Conservation (phyloP, 495 filamentous ascomycete species). For the Podospora anserina region DNA sequence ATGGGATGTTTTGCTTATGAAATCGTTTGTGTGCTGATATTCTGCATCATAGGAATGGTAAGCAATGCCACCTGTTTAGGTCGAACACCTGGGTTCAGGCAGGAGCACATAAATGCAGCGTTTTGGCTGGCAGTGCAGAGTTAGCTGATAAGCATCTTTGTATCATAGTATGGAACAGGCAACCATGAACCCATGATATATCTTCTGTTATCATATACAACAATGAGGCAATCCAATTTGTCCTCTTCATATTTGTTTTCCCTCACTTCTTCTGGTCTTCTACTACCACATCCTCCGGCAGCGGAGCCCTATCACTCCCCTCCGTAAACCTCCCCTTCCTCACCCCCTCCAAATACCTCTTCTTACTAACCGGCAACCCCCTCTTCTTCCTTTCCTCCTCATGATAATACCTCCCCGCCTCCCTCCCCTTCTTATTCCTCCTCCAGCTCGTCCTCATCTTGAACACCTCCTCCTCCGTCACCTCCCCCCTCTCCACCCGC, state of each 20-base stretch:
- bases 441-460: slow-evolving; percentile 1
- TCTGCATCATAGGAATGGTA: slow-evolving; percentile 23
- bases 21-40: neutral
- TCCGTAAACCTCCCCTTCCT: neutral
- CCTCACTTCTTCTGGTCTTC: neutral
- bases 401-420: neutral
- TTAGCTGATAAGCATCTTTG: slow-evolving; percentile 1
- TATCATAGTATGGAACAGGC: neutral
- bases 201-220: neutral
- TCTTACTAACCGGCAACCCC: neutral
- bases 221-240: neutral
- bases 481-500: slow-evolving; percentile 15
- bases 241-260: neutral
- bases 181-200: neutral
- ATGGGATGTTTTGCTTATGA: neutral
- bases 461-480: slow-evolving; percentile 1
- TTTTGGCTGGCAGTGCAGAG: slow-evolving; percentile 39
- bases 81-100: slow-evolving; percentile 57
- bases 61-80: slow-evolving; percentile 55
- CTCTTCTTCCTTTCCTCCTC: slow-evolving; percentile 5
- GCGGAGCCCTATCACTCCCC: neutral
- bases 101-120: slow-evolving; percentile 56
- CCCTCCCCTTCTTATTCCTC: slow-evolving; percentile 3
- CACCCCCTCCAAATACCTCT: neutral
- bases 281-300: neutral